Conservation (phyloP, 2,329 filamentous ascomycete genomes). For the Lasiodiplodia gonubiensis region DNA sequence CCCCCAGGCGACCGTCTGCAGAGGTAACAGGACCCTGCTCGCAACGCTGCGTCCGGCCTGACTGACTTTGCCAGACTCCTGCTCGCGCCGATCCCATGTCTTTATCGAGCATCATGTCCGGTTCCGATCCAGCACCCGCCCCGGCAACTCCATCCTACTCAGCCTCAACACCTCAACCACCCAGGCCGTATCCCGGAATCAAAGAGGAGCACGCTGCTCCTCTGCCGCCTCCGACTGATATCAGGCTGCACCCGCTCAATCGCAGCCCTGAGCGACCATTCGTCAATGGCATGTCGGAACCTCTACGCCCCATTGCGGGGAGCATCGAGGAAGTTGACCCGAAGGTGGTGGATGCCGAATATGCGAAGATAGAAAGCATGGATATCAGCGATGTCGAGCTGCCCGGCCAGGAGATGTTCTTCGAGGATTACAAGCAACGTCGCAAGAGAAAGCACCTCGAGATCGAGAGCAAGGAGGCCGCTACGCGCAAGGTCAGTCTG, state of each 20-base stretch:
- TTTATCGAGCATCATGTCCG: constrained; percentile 92
- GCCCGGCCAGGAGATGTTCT: constrained; percentile 56
- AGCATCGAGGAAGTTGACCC: constrained; percentile 50
- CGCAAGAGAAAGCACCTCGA: constrained; percentile 72
- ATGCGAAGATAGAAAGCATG: constrained; percentile 64
- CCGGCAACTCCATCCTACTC: constrained; percentile 40
- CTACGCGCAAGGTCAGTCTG: constrained; percentile 65
- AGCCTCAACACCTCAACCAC: constrained; percentile 14
- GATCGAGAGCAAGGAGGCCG: constrained; percentile 66
- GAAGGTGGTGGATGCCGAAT: constrained; percentile 70
- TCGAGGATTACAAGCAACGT: constrained; percentile 59
- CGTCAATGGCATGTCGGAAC: constrained; percentile 22
- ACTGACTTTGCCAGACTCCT: constrained; percentile 62
- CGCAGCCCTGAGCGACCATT: constrained; percentile 13
- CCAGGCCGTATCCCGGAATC: background rate
- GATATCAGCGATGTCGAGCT: constrained; percentile 64
- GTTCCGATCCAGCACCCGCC: constrained; percentile 67
- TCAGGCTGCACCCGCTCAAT: constrained; percentile 1
- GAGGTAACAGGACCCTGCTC: constrained; percentile 37
- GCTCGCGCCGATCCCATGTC: constrained; percentile 88
- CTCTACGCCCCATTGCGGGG: constrained; percentile 17
- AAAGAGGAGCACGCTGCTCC: constrained; percentile 11
- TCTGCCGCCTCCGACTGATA: constrained; percentile 10
- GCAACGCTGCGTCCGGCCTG: constrained; percentile 33
- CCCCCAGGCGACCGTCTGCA: constrained; percentile 41